phyloP scores from a whole-genome alignment of 371 early-diverging fungal genomes.

The Apophysomyces trapeziformis region DNA sequence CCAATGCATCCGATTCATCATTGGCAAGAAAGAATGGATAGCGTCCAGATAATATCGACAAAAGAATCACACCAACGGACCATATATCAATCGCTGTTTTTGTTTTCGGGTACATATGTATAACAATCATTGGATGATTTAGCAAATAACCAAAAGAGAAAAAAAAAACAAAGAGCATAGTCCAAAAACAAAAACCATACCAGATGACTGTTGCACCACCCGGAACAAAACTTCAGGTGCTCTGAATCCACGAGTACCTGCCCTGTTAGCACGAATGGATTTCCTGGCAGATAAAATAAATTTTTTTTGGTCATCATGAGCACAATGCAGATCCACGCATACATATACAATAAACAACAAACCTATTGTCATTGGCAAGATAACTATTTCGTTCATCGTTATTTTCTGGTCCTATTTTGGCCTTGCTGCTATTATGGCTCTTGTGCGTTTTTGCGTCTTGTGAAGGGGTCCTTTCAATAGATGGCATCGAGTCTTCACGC shows the following conservation, averaged over 20 bases:
- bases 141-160: no score
- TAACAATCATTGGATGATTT: not conserved
- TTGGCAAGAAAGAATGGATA: conserved; percentile 95
- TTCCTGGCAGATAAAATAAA: conserved; percentile 49
- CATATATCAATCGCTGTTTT: conserved; percentile 88
- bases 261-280: conserved; percentile 85
- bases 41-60: conserved; percentile 79
- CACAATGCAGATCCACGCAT: conserved; percentile 1
- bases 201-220: conserved; percentile 81
- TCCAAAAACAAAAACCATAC: conserved; percentile 32
- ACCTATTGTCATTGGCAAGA: conserved; percentile 49
- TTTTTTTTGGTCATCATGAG: not conserved
- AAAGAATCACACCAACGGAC: conserved; percentile 94
- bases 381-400: conserved; percentile 23
- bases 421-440: not conserved
- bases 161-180: no score
- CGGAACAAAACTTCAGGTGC: conserved; percentile 97
- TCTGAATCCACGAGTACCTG: conserved; percentile 98
- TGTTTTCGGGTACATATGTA: not conserved
- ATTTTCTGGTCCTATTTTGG: not conserved
- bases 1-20: conserved; percentile 89
- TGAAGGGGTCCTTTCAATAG: conserved; percentile 2
- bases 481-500: conserved; percentile 9
- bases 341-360: conserved; percentile 24
- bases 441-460: not conserved